Evolutionary conservation across 1,284 basidiomycete genomes (phyloP).

Genomic region (Ustilago loliicola): DNA sequence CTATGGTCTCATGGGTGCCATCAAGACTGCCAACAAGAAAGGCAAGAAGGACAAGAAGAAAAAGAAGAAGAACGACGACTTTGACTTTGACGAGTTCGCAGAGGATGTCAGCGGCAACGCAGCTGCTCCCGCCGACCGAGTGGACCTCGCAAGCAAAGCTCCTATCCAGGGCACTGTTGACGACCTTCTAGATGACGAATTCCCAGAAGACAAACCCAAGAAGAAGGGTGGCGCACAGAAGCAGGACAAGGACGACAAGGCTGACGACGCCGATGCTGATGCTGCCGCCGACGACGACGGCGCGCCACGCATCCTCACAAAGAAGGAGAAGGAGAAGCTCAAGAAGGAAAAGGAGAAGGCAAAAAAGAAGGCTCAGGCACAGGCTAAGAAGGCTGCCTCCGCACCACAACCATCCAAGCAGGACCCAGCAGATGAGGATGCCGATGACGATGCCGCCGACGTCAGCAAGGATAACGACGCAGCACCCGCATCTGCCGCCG

Average conservation of each 20-base stretch:
- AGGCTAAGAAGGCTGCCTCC: conserved; percentile 58
- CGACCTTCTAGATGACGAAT: conserved; percentile 52
- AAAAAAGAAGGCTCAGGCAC: conserved; percentile 67
- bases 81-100: conserved; percentile 64
- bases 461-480: conserved; percentile 47
- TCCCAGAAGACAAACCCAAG: conserved; percentile 50
- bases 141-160: conserved; percentile 48
- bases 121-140: conserved; percentile 22
- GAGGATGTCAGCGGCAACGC: conserved; percentile 61
- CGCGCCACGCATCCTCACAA: conserved; percentile 60
- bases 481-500: conserved; percentile 25
- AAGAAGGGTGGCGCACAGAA: conserved; percentile 45
- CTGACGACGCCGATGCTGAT: conserved; percentile 12
- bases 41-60: conserved; percentile 65
- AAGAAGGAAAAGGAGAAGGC: conserved; percentile 70
- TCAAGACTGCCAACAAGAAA: conserved; percentile 55
- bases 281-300: conserved; percentile 42
- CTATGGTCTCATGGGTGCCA: conserved; percentile 61
- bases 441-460: conserved; percentile 19
- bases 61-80: conserved; percentile 63
- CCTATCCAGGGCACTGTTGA: conserved; percentile 48
- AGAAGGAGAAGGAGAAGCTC: conserved; percentile 70
- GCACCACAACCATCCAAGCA: conserved; percentile 33
- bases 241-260: conserved; percentile 25
- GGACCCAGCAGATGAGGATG: conserved; percentile 40